These are phyloP conservation scores for Aureobasidium sp. DNA, from an alignment of 2,329 filamentous ascomycete species.

Conservation along the genomic window DNA sequence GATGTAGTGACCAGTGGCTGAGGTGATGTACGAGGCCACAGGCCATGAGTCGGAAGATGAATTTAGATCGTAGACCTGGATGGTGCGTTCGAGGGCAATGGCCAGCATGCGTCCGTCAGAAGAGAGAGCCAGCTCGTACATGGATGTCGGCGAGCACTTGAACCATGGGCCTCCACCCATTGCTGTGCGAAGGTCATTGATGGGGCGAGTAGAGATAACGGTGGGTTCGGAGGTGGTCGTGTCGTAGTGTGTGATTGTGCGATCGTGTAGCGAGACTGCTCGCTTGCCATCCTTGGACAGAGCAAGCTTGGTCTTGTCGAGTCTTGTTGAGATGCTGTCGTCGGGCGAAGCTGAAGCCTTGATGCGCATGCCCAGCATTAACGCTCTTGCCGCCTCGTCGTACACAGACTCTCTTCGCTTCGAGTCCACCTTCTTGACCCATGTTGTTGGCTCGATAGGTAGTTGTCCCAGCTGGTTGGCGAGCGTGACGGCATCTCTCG, in stretches of 20 bases:
- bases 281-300: conserved; percentile 18
- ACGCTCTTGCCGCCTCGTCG: conserved; percentile 24
- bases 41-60: conserved; percentile 25
- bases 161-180: conserved; percentile 28
- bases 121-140: conserved; percentile 27
- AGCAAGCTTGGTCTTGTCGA: conserved; percentile 17
- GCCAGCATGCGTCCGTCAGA: conserved; percentile 27
- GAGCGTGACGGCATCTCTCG: conserved; percentile 25
- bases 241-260: conserved; percentile 27
- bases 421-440: conserved; percentile 20
- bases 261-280: conserved; percentile 25
- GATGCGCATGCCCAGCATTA: conserved; percentile 27
- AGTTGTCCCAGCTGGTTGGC: conserved; percentile 25
- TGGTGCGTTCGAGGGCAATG: conserved; percentile 28
- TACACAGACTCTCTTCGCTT: conserved; percentile 23
- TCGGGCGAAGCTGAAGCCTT: conserved; percentile 16
- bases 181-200: conserved; percentile 29
- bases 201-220: conserved; percentile 21
- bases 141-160: conserved; percentile 24
- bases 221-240: conserved; percentile 19
- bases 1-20: conserved; percentile 29
- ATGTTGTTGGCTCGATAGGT: conserved; percentile 24
- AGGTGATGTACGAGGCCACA: conserved; percentile 26
- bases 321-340: not conserved
- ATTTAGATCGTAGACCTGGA: conserved; percentile 30